These are phyloP conservation scores for Amanita fuliginea DNA, from an alignment of 768 basidiomycete species.

Conservation along the genomic window DNA sequence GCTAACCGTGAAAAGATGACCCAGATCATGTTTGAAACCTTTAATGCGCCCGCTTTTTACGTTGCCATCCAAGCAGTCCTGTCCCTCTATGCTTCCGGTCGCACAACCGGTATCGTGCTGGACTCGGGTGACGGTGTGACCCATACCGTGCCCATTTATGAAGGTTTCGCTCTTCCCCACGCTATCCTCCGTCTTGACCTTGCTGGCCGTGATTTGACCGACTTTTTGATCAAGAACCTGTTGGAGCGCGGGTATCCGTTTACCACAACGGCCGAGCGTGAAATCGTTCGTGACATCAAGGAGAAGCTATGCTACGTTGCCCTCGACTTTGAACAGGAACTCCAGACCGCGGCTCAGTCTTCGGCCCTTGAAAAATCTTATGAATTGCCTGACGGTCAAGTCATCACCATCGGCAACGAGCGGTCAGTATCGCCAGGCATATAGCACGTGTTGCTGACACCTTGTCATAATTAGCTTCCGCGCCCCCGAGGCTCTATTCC, in stretches of 20 bases:
- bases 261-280: slow-evolving; percentile 87
- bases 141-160: slow-evolving; percentile 95
- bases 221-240: slow-evolving; percentile 72
- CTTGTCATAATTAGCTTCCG: slow-evolving; percentile 65
- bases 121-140: slow-evolving; percentile 96
- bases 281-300: slow-evolving; percentile 96
- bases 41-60: slow-evolving; percentile 90
- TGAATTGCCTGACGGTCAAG: slow-evolving; percentile 87
- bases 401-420: slow-evolving; percentile 92
- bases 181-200: slow-evolving; percentile 89
- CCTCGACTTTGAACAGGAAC: slow-evolving; percentile 88
- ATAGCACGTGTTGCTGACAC: slow-evolving; percentile 32
- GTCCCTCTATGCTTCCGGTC: slow-evolving; percentile 87
- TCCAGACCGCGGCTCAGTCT: slow-evolving; percentile 82
- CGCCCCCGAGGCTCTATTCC: slow-evolving; percentile 90
- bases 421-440: slow-evolving; percentile 51
- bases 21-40: slow-evolving; percentile 95
- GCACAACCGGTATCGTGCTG: slow-evolving; percentile 78
- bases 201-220: slow-evolving; percentile 88
- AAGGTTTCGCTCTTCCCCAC: slow-evolving; percentile 86
- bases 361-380: slow-evolving; percentile 90
- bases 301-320: slow-evolving; percentile 96
- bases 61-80: slow-evolving; percentile 88
- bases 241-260: slow-evolving; percentile 90
- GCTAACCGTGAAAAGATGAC: slow-evolving; percentile 92